Percentiles rank a stretch among this genome's conserved stretches.
phyloP scores from a whole-genome alignment of 2,329 filamentous ascomycete species.

The Xylaria multiplex region DNA sequence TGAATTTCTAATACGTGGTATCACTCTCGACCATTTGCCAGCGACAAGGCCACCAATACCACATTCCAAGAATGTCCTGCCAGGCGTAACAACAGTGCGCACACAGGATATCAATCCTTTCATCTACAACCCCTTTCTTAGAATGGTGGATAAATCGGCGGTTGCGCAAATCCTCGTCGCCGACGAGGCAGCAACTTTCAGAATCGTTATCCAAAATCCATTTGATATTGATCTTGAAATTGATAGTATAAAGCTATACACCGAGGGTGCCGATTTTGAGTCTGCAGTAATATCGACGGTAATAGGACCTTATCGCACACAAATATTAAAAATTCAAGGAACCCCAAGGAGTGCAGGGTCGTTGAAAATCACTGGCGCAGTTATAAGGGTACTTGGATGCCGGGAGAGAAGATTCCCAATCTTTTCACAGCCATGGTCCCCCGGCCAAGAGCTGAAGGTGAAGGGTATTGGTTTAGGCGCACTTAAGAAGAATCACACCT shows the following conservation, averaged over 20 bases:
- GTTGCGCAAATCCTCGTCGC: constrained; percentile 78
- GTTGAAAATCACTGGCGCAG: constrained; percentile 79
- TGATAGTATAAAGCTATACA: constrained; percentile 79
- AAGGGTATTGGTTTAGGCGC: constrained; percentile 77
- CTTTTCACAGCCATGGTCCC: constrained; percentile 79
- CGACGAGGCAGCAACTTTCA: constrained; percentile 80
- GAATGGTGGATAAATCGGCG: constrained; percentile 68
- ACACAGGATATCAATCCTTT: constrained; percentile 80
- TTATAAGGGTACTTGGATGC: constrained; percentile 83
- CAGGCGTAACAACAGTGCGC: constrained; percentile 60
- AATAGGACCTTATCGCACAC: constrained; percentile 84
- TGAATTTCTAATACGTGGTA: constrained; percentile 85
- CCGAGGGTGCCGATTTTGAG: constrained; percentile 77
- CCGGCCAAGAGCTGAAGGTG: constrained; percentile 74
- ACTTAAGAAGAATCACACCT: constrained; percentile 58
- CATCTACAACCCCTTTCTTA: constrained; percentile 93
- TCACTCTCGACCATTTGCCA: constrained; percentile 74
- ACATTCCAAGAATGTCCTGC: constrained; percentile 67
- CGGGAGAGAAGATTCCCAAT: constrained; percentile 85
- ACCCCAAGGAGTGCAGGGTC: constrained; percentile 73
- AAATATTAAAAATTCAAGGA: constrained; percentile 78
- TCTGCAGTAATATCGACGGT: constrained; percentile 71
- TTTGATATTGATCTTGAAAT: constrained; percentile 94
- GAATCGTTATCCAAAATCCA: constrained; percentile 88
- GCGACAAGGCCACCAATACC: constrained; percentile 71